A percentile compares a stretch with the other conserved stretches of the same genome.
Conservation (phyloP, 2,329 filamentous ascomycete species). For the Alternaria metachromatica region DNA sequence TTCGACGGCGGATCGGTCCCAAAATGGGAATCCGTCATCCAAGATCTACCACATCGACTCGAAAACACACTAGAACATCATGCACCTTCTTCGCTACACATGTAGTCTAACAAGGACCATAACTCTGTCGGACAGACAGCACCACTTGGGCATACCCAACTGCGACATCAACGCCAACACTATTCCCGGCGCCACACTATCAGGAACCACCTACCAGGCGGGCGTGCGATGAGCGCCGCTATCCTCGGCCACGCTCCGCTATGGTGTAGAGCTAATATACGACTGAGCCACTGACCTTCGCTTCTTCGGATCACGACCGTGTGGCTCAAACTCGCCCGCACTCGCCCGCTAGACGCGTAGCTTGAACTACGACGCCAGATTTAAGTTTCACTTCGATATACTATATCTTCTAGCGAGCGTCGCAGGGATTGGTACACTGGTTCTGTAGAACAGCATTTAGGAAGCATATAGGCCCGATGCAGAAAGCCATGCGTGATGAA, state of each 20-base stretch:
- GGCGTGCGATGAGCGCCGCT: background rate
- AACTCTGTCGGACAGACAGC: background rate
- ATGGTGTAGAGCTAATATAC: background rate
- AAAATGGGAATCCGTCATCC: background rate
- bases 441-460: background rate
- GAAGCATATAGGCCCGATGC: background rate
- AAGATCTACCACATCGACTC: background rate
- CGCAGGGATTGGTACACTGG: background rate
- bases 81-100: background rate
- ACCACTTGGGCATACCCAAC: background rate
- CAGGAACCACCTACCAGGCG: background rate
- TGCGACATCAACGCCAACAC: background rate
- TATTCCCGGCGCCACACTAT: background rate
- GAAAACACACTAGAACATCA: background rate
- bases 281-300: background rate
- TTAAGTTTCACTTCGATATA: background rate
- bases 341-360: background rate
- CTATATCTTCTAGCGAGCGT: background rate
- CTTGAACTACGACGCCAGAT: background rate
- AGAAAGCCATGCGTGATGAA: background rate
- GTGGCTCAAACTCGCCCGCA: background rate
- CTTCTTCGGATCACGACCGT: background rate
- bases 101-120: background rate
- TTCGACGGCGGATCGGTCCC: background rate
- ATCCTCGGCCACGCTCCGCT: background rate